These are phyloP conservation scores for Pseudocercospora crystallina DNA, from an alignment of 2,329 filamentous ascomycete species.

Conservation along the genomic window DNA sequence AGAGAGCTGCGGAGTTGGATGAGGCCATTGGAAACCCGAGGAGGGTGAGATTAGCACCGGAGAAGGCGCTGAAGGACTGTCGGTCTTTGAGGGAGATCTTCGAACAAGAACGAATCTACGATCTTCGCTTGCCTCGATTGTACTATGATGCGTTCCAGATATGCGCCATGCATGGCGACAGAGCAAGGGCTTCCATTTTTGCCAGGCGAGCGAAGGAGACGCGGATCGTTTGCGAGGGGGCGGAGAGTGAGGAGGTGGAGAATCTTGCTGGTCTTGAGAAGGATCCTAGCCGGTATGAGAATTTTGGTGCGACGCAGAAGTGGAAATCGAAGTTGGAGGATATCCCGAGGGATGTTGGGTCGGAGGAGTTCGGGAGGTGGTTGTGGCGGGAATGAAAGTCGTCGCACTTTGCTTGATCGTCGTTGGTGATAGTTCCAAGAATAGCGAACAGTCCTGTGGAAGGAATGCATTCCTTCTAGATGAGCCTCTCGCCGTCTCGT, in stretches of 20 bases:
- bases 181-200: slow-evolving; percentile 21
- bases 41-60: slow-evolving; percentile 20
- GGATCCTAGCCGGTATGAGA: slow-evolving; percentile 22
- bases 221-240: slow-evolving; percentile 24
- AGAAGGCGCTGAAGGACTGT: slow-evolving; percentile 22
- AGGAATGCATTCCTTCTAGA: too few species aligned
- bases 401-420: background rate
- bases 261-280: slow-evolving; percentile 17
- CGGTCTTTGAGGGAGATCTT: slow-evolving; percentile 18
- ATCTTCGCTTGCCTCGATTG: slow-evolving; percentile 23
- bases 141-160: slow-evolving; percentile 31
- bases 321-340: slow-evolving; percentile 24
- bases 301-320: slow-evolving; percentile 21
- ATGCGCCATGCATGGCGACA: slow-evolving; percentile 26
- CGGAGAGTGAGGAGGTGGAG: slow-evolving; percentile 20
- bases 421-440: too few species aligned
- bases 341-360: slow-evolving; percentile 3
- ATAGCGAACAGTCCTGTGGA: too few species aligned
- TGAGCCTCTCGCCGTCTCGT: too few species aligned
- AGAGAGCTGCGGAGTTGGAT: slow-evolving; percentile 25
- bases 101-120: slow-evolving; percentile 20
- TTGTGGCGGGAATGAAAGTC: slow-evolving; percentile 10
- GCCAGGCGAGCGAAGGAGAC: slow-evolving; percentile 19
- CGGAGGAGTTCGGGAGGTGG: slow-evolving; percentile 13
- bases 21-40: slow-evolving; percentile 25